A percentile compares a stretch with the other conserved stretches of the same genome.
phyloP scores from a whole-genome alignment of 176 grass and related monocot genomes.

The Juncus inflexus region DNA sequence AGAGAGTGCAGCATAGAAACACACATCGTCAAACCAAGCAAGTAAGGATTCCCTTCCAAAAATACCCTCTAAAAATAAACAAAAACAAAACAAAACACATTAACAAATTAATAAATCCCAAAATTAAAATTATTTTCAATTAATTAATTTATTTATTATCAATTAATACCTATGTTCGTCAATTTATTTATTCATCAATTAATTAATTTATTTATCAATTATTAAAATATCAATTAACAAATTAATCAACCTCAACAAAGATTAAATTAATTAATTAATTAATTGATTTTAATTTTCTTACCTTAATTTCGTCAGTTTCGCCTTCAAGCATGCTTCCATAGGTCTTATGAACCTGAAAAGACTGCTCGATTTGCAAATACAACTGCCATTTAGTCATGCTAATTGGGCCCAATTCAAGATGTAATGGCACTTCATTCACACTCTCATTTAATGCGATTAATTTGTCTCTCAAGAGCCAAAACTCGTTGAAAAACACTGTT shows the following conservation, averaged over 20 bases:
- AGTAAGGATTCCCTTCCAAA: constrained; percentile 94
- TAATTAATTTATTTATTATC: too few species aligned
- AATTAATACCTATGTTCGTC: too few species aligned
- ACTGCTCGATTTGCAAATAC: constrained; percentile 96
- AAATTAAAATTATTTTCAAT: too few species aligned
- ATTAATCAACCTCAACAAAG: too few species aligned
- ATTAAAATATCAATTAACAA: too few species aligned
- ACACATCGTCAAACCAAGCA: constrained; percentile 71
- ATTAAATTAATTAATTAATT: too few species aligned
- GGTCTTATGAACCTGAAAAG: constrained; percentile 88
- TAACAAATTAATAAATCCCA: not conserved
- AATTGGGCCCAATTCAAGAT: constrained; percentile 88
- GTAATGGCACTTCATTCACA: constrained; percentile 59
- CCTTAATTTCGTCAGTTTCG: constrained; percentile 98
- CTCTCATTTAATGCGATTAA: constrained; percentile 74
- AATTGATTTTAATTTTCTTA: constrained; percentile 22
- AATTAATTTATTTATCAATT: too few species aligned
- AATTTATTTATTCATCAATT: too few species aligned
- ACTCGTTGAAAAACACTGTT: constrained; percentile 91
- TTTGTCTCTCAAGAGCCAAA: constrained; percentile 97
- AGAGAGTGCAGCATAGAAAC: constrained; percentile 90
- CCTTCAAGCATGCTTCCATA: constrained; percentile 99
- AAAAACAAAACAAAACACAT: constrained; percentile 8
- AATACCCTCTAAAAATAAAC: constrained; percentile 72
- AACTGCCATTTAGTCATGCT: constrained; percentile 96